Evolutionary conservation across 805 yeast species (phyloP), one percentile per base, ranked within the genome.

Genomic region (Cyberlindnera lachancei): DNA sequence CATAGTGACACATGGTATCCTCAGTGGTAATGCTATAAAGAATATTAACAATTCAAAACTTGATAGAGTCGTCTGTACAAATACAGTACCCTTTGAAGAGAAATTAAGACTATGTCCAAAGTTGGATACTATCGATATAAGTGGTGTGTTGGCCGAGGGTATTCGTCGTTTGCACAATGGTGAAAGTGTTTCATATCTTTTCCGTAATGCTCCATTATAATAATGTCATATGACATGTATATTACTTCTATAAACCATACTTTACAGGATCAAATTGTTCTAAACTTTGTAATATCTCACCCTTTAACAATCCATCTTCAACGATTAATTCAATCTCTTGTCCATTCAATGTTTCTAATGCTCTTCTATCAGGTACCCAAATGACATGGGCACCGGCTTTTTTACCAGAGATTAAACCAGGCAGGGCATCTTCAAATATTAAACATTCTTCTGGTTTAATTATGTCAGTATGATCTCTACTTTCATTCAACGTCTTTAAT

Each of bases 401-500:
- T 35, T 69, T 70, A 11, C 95, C 98, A 4, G 95, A 79, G 13
- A 63, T 51, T 15, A 90, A 90, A 3, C 99, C 99, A 1, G 95
- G 88, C 27, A 87, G 64, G 3, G 96, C 97, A 58, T 92, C 99
- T 63, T 92, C 98, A 56, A 92, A 92, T 2, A 92, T 81, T 20
- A 92, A 56, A 48, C 94, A 83, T 48, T 92, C 95, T 20, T 74
- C 76, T 4, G 90, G 81, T 34, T 54, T 48, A 38, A 90, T 80
- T 22, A 59, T 60, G 2, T 54, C 63, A 17, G 60, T 53, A 3
- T 56, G 47, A 2, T 53, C 54, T 3, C 52, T 47, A 10, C 52
- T 46, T 31, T 77, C 66, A 53, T 92, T 92, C 34, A 92, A 46
- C 11, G 79, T 68, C 14, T 65, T 72, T 38, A 92, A 67, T 27